Conservation (phyloP, 179 eudicot genomes). For the Silene vulgaris region DNA sequence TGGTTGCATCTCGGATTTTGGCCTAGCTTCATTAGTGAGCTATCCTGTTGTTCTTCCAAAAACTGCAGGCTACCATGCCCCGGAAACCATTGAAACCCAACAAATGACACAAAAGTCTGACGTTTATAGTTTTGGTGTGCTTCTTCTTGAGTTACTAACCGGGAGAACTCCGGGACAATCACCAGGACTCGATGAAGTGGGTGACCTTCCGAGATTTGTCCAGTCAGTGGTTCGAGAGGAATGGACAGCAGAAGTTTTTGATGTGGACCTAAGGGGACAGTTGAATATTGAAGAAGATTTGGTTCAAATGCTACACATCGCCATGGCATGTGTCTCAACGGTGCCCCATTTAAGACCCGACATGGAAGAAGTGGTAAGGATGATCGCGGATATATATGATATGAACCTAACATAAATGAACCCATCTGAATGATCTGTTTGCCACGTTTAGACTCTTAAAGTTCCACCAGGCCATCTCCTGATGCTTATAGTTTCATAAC, state of each 20-base stretch:
- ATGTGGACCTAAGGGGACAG: conserved; percentile 38
- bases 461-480: conserved; percentile 32
- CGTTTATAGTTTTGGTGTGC: conserved; percentile 45
- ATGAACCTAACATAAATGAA: neutral
- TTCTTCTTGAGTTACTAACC: conserved; percentile 40
- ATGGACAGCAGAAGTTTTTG: conserved; percentile 48
- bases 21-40: conserved; percentile 38
- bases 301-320: conserved; percentile 48
- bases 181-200: conserved; percentile 42
- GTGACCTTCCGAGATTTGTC: conserved; percentile 46
- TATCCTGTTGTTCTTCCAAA: conserved; percentile 34
- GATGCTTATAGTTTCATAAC: conserved; percentile 18
- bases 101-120: conserved; percentile 39
- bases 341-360: conserved; percentile 43
- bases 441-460: conserved; percentile 23
- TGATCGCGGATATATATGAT: conserved; percentile 35
- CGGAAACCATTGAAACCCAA: conserved; percentile 36
- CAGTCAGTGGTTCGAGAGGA: conserved; percentile 45
- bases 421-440: neutral
- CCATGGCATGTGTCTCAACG: conserved; percentile 45
- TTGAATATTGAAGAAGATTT: conserved; percentile 43
- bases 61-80: conserved; percentile 44
- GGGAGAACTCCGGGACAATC: conserved; percentile 44
- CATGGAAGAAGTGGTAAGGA: conserved; percentile 40
- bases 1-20: conserved; percentile 42